Evolutionary conservation across 2,329 filamentous ascomycete species (phyloP).

Genomic region (Diaporthe amygdali): DNA sequence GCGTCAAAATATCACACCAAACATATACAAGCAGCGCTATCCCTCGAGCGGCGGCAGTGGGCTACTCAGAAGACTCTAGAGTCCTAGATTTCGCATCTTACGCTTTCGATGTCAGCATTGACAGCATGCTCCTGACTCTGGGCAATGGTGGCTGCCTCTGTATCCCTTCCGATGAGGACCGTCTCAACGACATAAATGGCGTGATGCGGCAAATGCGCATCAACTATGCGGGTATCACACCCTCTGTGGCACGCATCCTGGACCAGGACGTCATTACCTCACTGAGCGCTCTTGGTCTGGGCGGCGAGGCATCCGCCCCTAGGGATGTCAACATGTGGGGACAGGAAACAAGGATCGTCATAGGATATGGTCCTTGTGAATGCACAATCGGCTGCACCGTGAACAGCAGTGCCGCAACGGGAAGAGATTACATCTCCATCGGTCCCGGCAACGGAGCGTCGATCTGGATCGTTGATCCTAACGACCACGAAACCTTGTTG

Average conservation of each 20-base stretch:
- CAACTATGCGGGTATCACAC: slow-evolving; percentile 58
- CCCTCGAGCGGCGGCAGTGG: slow-evolving; percentile 50
- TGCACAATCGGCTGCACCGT: slow-evolving; percentile 50
- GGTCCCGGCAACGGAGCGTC: slow-evolving; percentile 32
- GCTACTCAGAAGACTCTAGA: slow-evolving; percentile 39
- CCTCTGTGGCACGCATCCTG: slow-evolving; percentile 53
- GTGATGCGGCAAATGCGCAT: slow-evolving; percentile 35
- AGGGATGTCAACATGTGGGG: slow-evolving; percentile 55
- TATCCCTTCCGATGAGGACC: slow-evolving; percentile 58
- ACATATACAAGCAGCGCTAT: slow-evolving; percentile 33
- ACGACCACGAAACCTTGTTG: slow-evolving; percentile 33
- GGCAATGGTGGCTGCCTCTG: slow-evolving; percentile 45
- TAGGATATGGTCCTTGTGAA: slow-evolving; percentile 60
- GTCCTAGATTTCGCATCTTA: slow-evolving; percentile 40
- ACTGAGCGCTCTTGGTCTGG: slow-evolving; percentile 53
- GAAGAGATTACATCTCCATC: slow-evolving; percentile 31
- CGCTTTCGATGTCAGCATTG: slow-evolving; percentile 47
- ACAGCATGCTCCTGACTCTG: slow-evolving; percentile 46
- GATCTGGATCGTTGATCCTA: slow-evolving; percentile 34
- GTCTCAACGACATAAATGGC: slow-evolving; percentile 47
- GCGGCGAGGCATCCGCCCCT: slow-evolving; percentile 58
- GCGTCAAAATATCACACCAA: slow-evolving; percentile 45
- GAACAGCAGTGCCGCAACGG: slow-evolving; percentile 31
- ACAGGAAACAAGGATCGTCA: slow-evolving; percentile 50
- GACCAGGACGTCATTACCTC: slow-evolving; percentile 52